phyloP scores from a whole-genome alignment of 1,284 basidiomycete species.

The Coniferiporia sulphurascens region DNA sequence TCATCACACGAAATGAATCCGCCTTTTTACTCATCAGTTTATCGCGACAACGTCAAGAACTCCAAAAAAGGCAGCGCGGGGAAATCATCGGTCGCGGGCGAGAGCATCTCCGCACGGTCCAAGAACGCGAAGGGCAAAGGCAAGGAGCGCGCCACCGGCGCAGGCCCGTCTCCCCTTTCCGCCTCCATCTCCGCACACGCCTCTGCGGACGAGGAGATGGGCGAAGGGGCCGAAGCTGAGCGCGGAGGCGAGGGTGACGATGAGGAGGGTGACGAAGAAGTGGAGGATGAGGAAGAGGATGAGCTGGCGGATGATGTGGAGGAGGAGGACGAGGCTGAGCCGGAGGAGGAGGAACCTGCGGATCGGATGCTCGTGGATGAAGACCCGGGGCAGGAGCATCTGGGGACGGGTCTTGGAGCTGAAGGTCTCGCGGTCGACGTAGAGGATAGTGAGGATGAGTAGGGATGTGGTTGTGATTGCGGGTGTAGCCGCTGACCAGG shows the following conservation, averaged over 20 bases:
- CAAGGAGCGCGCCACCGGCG: constrained; percentile 20
- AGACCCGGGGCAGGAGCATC: constrained; percentile 21
- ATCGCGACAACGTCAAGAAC: constrained; percentile 55
- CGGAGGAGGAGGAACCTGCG: constrained; percentile 28
- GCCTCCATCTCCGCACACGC: constrained; percentile 20
- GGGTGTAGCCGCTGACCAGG: too few species aligned
- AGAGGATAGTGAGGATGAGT: neutral
- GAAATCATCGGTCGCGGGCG: neutral
- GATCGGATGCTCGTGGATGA: constrained; percentile 32
- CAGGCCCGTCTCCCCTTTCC: constrained; percentile 21
- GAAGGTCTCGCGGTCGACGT: neutral
- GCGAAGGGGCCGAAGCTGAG: constrained; percentile 13
- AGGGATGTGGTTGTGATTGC: too few species aligned
- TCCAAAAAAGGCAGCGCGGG: constrained; percentile 35
- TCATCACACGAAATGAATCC: neutral
- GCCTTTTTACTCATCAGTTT: constrained; percentile 36
- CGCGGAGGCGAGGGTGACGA: constrained; percentile 26
- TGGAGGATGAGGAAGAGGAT: constrained; percentile 23
- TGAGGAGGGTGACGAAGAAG: constrained; percentile 21
- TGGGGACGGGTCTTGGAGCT: neutral
- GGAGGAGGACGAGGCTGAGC: constrained; percentile 21
- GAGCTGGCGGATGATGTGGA: constrained; percentile 30
- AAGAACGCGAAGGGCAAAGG: constrained; percentile 33
- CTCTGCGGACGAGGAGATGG: constrained; percentile 23
- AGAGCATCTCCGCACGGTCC: constrained; percentile 23